Evolutionary conservation across 2,329 filamentous ascomycete species (phyloP).

Genomic region (Nigrospora sphaerica): DNA sequence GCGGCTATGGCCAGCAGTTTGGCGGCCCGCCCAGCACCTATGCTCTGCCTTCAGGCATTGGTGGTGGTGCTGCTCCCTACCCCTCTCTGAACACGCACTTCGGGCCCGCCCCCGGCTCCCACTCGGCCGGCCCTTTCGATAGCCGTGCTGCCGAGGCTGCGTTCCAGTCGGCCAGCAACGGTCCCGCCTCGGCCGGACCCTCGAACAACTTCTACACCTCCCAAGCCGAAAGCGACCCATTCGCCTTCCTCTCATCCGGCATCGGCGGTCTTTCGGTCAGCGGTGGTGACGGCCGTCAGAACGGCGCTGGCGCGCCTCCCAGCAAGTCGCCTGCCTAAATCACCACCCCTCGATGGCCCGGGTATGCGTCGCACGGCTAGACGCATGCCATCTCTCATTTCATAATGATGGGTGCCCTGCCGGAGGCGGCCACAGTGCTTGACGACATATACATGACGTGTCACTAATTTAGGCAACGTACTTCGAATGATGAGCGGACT

Average conservation of each 20-base stretch:
- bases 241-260: slow-evolving; percentile 70
- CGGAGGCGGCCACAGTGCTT: slow-evolving; percentile 1
- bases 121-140: slow-evolving; percentile 82
- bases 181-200: slow-evolving; percentile 67
- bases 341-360: slow-evolving; percentile 6
- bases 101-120: slow-evolving; percentile 67
- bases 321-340: slow-evolving; percentile 54
- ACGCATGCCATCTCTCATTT: no score
- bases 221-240: slow-evolving; percentile 64
- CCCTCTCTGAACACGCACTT: slow-evolving; percentile 78
- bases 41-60: slow-evolving; percentile 77
- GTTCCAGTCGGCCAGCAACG: slow-evolving; percentile 83
- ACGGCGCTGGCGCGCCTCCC: slow-evolving; percentile 47
- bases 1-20: slow-evolving; percentile 71
- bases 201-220: slow-evolving; percentile 68
- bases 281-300: slow-evolving; percentile 56
- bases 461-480: slow-evolving; percentile 22
- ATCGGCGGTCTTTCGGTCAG: slow-evolving; percentile 68
- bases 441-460: slow-evolving; percentile 4
- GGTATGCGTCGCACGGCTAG: no score
- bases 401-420: no score
- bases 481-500: slow-evolving; percentile 30
- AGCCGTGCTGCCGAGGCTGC: slow-evolving; percentile 90
- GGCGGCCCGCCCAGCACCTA: slow-evolving; percentile 85
- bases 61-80: slow-evolving; percentile 71